Evolutionary conservation across 2,329 filamentous ascomycete genomes (phyloP).

Genomic region (Neofusicoccum sp.): DNA sequence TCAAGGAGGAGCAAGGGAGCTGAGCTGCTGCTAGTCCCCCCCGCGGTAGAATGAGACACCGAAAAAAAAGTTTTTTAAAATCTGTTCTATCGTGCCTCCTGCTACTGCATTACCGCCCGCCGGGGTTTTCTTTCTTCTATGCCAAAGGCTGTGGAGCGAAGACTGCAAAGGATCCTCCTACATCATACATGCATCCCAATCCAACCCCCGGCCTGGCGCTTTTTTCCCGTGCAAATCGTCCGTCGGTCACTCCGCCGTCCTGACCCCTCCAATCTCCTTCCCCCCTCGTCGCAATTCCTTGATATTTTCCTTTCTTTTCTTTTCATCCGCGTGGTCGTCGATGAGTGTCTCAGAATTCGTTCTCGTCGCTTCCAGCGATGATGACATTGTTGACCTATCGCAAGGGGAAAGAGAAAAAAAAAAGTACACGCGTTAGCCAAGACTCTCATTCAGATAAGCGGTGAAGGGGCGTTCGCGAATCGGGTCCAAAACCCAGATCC

Average conservation of each 20-base stretch:
- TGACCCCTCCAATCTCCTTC: background rate
- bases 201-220: background rate
- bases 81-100: background rate
- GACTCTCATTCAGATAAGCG: constrained; percentile 17
- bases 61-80: background rate
- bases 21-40: too few species aligned
- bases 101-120: constrained; percentile 6
- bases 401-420: background rate
- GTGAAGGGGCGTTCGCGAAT: constrained; percentile 17
- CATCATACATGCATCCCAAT: background rate
- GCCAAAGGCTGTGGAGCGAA: background rate
- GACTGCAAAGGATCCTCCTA: background rate
- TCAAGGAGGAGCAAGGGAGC: too few species aligned
- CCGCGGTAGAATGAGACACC: background rate
- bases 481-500: constrained; percentile 7
- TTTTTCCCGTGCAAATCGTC: background rate
- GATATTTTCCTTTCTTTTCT: background rate
- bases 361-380: constrained; percentile 81
- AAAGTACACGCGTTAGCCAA: constrained; percentile 13
- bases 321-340: background rate
- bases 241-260: background rate
- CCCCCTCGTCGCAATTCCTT: background rate
- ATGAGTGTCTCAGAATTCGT: constrained; percentile 69
- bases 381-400: constrained; percentile 84
- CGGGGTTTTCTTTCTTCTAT: background rate